A percentile compares a stretch with the other conserved stretches of the same genome.
These are phyloP conservation scores for Fibroporia radiculosa DNA, from an alignment of 768 basidiomycete genomes.

Conservation along the genomic window DNA sequence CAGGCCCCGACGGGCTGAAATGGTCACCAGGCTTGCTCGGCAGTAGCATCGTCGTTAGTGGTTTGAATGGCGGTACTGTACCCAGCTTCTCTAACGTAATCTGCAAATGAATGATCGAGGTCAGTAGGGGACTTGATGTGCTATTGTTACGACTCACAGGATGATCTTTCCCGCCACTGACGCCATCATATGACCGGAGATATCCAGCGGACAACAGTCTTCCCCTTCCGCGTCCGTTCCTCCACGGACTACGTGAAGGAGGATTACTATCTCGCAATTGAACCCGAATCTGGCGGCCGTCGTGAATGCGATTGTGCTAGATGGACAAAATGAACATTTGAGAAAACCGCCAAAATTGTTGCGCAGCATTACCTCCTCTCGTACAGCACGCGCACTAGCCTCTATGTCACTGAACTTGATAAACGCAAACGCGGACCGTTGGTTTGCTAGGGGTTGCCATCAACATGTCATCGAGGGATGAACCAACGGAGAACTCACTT, in stretches of 20 bases:
- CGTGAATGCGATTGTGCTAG: conserved; percentile 65
- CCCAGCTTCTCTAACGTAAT: too few relatives aligned
- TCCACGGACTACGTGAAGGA: conserved; percentile 38
- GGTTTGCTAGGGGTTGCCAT: conserved; percentile 55
- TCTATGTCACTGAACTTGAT: conserved; percentile 61
- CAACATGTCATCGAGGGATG: too few relatives aligned
- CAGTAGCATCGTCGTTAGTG: too few relatives aligned
- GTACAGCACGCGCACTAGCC: conserved; percentile 58
- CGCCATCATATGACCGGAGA: conserved; percentile 25
- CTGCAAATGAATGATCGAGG: too few relatives aligned
- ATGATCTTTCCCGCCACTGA: background rate
- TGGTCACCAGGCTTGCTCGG: too few relatives aligned
- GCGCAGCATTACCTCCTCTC: conserved; percentile 43
- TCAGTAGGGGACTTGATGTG: background rate
- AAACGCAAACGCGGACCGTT: conserved; percentile 71
- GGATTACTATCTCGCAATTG: conserved; percentile 66
- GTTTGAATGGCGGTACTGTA: too few relatives aligned
- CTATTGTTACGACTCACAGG: background rate
- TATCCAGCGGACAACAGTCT: conserved; percentile 7
- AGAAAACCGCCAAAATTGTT: background rate
- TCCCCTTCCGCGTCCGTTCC: conserved; percentile 25
- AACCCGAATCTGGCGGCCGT: conserved; percentile 68
- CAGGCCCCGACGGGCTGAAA: too few relatives aligned
- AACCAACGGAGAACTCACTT: conserved; percentile 40
- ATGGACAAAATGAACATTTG: conserved; percentile 6